Conservation (phyloP, 768 basidiomycete genomes). For the Termitomyces sp. region DNA sequence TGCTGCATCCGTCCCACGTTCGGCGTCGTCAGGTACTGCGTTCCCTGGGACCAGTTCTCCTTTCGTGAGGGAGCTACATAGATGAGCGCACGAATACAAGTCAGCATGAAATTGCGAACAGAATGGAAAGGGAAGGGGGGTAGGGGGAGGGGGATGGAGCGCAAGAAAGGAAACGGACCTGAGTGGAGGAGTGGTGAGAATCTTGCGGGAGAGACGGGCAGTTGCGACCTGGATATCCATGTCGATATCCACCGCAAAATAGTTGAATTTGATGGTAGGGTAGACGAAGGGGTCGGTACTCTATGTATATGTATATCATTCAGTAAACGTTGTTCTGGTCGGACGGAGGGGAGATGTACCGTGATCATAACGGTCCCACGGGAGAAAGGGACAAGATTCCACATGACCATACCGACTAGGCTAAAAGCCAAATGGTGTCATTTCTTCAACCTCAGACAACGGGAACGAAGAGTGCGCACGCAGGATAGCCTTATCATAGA, state of each 20-base stretch:
- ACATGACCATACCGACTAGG: constrained; percentile 41
- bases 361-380: constrained; percentile 43
- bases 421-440: constrained; percentile 15
- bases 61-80: not conserved
- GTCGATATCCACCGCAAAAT: constrained; percentile 45
- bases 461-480: constrained; percentile 20
- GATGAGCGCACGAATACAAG: not conserved
- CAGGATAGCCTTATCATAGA: constrained; percentile 40
- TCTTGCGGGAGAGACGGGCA: constrained; percentile 33
- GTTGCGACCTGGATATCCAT: constrained; percentile 44
- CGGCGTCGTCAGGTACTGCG: constrained; percentile 33
- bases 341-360: constrained; percentile 16
- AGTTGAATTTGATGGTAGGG: constrained; percentile 45
- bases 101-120: not conserved
- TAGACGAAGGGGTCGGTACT: constrained; percentile 40
- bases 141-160: not conserved
- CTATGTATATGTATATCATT: constrained; percentile 18
- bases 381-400: constrained; percentile 53
- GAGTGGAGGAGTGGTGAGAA: not conserved
- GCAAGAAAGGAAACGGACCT: not conserved
- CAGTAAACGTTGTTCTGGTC: not conserved
- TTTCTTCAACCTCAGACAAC: not conserved
- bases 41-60: constrained; percentile 36
- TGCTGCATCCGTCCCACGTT: constrained; percentile 36
- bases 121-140: not conserved